phyloP scores from a whole-genome alignment of 2,329 filamentous ascomycete genomes.

The Cercospora berteroae region DNA sequence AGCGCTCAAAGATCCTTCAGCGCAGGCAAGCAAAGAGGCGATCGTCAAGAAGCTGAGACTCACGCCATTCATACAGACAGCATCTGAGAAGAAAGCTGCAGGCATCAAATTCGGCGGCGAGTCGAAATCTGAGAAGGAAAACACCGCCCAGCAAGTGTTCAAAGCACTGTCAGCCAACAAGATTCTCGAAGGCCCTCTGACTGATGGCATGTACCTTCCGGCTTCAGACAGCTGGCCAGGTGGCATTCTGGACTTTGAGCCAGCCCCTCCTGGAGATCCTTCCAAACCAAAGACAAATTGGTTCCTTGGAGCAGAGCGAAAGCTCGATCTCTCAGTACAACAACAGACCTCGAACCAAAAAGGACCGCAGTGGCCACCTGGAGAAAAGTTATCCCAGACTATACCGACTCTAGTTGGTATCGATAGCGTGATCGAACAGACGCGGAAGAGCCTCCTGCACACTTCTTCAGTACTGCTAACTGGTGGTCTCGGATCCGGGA shows the following conservation, averaged over 20 bases:
- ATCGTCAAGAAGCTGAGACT: conserved; percentile 69
- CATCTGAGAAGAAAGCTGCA: conserved; percentile 54
- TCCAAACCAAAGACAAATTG: conserved; percentile 58
- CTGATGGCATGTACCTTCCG: conserved; percentile 79
- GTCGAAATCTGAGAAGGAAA: conserved; percentile 77
- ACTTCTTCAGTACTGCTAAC: conserved; percentile 87
- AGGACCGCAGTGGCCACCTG: conserved; percentile 49
- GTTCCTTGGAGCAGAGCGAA: conserved; percentile 75
- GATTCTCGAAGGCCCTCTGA: conserved; percentile 78
- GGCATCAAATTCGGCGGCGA: conserved; percentile 85
- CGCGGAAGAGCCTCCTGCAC: conserved; percentile 74
- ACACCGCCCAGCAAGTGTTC: conserved; percentile 65
- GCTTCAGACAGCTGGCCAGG: conserved; percentile 73
- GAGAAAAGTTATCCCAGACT: conserved; percentile 54
- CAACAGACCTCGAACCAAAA: conserved; percentile 66
- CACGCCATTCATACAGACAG: conserved; percentile 68
- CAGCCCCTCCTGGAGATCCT: conserved; percentile 48
- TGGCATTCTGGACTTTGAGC: conserved; percentile 77
- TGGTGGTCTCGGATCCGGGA: conserved; percentile 85
- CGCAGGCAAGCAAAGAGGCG: conserved; percentile 43
- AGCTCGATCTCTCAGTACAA: conserved; percentile 72
- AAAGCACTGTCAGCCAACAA: conserved; percentile 68
- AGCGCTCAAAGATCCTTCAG: conserved; percentile 41
- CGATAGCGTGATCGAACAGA: conserved; percentile 68
- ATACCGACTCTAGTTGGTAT: conserved; percentile 76